phyloP scores from a whole-genome alignment of 805 yeast species.

The Torulaspora franciscae region DNA sequence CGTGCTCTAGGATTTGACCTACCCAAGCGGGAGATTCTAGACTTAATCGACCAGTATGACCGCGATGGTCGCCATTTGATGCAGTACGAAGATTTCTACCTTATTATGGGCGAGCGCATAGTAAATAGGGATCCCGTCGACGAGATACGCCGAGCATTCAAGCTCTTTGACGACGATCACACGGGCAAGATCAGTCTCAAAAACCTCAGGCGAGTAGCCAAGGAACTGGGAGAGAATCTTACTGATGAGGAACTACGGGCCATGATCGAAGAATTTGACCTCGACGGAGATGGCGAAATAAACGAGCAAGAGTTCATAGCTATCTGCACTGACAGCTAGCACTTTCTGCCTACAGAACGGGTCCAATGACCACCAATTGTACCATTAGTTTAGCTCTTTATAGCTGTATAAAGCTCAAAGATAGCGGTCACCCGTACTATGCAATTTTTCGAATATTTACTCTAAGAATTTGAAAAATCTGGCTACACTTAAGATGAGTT shows the following conservation, averaged over 20 bases:
- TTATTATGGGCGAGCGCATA: conserved; percentile 69
- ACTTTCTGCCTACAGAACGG: background rate
- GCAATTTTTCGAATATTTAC: background rate
- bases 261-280: conserved; percentile 96
- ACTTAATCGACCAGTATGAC: conserved; percentile 75
- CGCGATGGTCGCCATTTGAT: conserved; percentile 68
- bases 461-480: conserved; percentile 1
- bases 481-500: background rate
- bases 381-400: conserved; percentile 2
- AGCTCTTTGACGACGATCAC: conserved; percentile 78
- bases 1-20: conserved; percentile 89
- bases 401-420: background rate
- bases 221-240: conserved; percentile 85
- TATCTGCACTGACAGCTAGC: conserved; percentile 68
- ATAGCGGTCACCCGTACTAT: conserved; percentile 2
- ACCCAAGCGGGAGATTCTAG: conserved; percentile 66
- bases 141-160: conserved; percentile 86
- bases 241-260: conserved; percentile 91
- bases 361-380: background rate
- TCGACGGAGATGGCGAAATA: conserved; percentile 94
- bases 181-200: conserved; percentile 82
- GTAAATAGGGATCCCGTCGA: conserved; percentile 86
- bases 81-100: conserved; percentile 75
- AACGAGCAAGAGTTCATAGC: conserved; percentile 86
- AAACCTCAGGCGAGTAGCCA: conserved; percentile 82